These are phyloP conservation scores for Cryptosporidium sp. DNA, from an alignment of 169 alveolate genomes.

Conservation along the genomic window DNA sequence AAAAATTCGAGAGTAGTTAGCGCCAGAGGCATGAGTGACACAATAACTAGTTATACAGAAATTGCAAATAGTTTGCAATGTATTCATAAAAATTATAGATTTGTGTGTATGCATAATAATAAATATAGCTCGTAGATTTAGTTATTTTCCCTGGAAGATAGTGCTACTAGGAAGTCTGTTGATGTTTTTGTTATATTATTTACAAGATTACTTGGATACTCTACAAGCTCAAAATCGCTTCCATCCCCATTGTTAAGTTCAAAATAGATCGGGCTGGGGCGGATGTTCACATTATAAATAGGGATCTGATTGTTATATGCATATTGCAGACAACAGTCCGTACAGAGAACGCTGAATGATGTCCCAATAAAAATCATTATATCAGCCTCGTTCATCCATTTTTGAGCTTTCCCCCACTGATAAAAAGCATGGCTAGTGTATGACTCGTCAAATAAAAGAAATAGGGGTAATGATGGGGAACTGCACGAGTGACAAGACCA, in stretches of 20 bases:
- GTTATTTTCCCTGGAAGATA: neutral
- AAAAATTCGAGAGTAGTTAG: conserved; percentile 14
- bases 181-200: conserved; percentile 44
- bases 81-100: neutral
- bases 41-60: neutral
- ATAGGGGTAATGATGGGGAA: conserved; percentile 18
- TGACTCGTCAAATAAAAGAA: conserved; percentile 61
- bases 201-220: conserved; percentile 31
- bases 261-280: conserved; percentile 41
- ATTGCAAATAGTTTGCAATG: neutral
- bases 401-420: conserved; percentile 66
- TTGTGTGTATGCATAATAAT: neutral
- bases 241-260: neutral
- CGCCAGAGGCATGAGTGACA: neutral
- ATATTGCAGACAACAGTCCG: conserved; percentile 27
- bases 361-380: conserved; percentile 68
- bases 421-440: conserved; percentile 53
- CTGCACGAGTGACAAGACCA: conserved; percentile 46
- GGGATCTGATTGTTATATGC: conserved; percentile 64
- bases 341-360: conserved; percentile 68
- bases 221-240: conserved; percentile 21
- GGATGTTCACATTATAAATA: conserved; percentile 47
- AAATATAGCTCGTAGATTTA: neutral
- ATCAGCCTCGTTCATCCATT: conserved; percentile 71
- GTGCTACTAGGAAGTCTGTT: conserved; percentile 34